Conservation (phyloP, 805 yeast genomes). For the Metschnikowia shivogae region DNA sequence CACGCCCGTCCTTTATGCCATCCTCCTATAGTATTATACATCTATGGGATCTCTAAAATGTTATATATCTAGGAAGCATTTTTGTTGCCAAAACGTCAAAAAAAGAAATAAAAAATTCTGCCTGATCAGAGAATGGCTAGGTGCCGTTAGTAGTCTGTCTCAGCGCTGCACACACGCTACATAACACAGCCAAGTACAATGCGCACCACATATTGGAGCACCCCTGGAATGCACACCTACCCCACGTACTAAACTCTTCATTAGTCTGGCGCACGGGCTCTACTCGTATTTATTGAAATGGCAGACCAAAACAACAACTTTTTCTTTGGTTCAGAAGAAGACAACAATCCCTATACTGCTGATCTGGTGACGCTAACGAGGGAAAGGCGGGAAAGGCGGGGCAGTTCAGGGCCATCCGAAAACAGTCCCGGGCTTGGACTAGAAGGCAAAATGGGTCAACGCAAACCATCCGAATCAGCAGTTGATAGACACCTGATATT, state of each 20-base stretch:
- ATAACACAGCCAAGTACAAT: neutral
- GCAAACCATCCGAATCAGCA: no score
- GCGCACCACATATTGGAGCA: neutral
- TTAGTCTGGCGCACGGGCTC: neutral
- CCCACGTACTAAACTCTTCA: neutral
- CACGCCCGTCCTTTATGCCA: no score
- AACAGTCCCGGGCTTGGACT: neutral
- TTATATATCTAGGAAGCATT: no score
- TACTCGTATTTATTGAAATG: neutral
- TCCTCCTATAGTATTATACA: no score
- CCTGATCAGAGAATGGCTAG: no score
- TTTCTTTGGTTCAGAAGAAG: conserved; percentile 27
- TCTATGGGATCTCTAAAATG: no score
- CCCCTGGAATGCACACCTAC: conserved; percentile 1
- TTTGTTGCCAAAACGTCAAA: no score
- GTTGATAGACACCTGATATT: no score
- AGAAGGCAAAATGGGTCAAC: no score
- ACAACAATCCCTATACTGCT: conserved; percentile 27
- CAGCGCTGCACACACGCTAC: neutral
- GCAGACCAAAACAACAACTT: neutral
- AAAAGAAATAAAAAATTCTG: no score
- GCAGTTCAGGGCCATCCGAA: neutral
- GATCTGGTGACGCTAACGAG: conserved; percentile 3
- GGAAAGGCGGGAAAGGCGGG: conserved; percentile 4
- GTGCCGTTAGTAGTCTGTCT: neutral